Evolutionary conservation across 805 yeast species (phyloP), one percentile per base, ranked within the genome.

Genomic region (Clavispora vitiphila): DNA sequence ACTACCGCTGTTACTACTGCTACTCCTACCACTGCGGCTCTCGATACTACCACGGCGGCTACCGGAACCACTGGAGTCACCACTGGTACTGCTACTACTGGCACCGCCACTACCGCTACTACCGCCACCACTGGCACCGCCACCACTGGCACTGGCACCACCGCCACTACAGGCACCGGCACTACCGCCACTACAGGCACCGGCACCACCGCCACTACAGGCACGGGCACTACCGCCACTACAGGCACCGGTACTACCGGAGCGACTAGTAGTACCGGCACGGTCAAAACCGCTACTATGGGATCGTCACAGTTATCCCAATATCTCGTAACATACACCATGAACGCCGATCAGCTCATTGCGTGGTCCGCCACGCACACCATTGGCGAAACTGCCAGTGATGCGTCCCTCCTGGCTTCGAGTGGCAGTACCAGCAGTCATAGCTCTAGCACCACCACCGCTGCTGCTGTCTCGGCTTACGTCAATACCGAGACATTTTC

Each of bases 331-430:
- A 52, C 56, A 20, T 10, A 37, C 44, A 47, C 53, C 18, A 42
- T 50, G 53, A 39, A 50, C 43, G n/a, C 39, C 6, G 39, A 42
- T 39, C 53, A 50, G 27, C 46, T 50, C 34, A 35, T 42, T 25
- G 51, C 51, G 6, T 50, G 51, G 51, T 36, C 45, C 16, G 53
- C 53, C 22, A 50, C 54, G 8, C 49, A 50, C 27, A 50, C 54
- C 6, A 1, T 44, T 18, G 44, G 39, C 12, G 42, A 39, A 14
- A 40, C 36, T 14, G 27, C 30, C 16, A 3, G 16, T 12, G 30
- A 3, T n/a, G 16, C 15, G 8, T 26, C 30, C 14, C n/a, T n/a
- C n/a, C n/a, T n/a, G n/a, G 30, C 6, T 12, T 26, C 16, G 30
- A 5, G 9, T n/a, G 22, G 5, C 22, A 21, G 25, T 24, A 12